Evolutionary conservation across 495 filamentous ascomycete genomes (phyloP), one percentile per base, ranked within the genome.

Genomic region (Patellaria atrata): DNA sequence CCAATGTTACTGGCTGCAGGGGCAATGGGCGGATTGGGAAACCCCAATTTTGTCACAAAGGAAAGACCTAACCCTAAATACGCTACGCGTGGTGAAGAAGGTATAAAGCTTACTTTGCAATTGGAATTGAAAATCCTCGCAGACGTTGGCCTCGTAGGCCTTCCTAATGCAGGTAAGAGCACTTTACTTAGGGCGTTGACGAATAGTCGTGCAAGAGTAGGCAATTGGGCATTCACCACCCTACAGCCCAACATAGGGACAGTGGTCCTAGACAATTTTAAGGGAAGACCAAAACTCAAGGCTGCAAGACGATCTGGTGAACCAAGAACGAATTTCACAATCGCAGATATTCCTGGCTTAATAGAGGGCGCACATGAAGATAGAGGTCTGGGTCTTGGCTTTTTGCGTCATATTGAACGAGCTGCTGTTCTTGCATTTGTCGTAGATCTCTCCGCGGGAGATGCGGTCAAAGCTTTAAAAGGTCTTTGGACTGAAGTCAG

Each of bases 191-290:
- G 89, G 28, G 77, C 86, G 1, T 57, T 97, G 44, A 91, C 71
- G 44, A 77, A 80, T 44, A 85, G 81, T 55, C 73, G 82, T 28
- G 79, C 91, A 1, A 73, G 91, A 11, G 77, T 97, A 18, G 89
- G 89, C 15, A 71, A 82, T 50, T 97, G 89, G 89, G 89, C 83
- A 13, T 97, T 97, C 51, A 97, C 89, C 4, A 97, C 89, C 0
- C 64, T 97, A 4, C 76, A 81, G 26, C 89, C 89, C 0, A 93
- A 85, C 48, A 86, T 97, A 38, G 89, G 89, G 23, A 97, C 91
- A 1, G 82, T 96, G 10, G 77, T 94, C 4, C 64, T 96, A 19
- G 89, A 94, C 47, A 65, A 87, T 42, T 63, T 80, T 53, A 73
- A 68, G 32, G 83, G 89, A 3, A 67, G 82, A 1, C 67, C 77